phyloP scores from a whole-genome alignment of 495 filamentous ascomycete genomes.

The Thermothielavioides terrestris region DNA sequence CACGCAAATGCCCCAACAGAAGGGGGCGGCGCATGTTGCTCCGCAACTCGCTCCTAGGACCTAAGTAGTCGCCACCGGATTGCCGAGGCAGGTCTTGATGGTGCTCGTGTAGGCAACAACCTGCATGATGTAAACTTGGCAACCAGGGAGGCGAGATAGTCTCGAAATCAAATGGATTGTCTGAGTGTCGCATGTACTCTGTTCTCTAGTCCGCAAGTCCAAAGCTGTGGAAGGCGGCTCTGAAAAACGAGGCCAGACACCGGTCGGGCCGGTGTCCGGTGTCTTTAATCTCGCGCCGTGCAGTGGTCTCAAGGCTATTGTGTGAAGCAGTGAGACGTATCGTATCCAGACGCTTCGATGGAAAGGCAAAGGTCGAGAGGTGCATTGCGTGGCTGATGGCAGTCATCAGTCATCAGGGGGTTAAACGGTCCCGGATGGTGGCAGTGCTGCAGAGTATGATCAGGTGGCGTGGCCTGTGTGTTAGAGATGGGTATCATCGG shows the following conservation, averaged over 20 bases:
- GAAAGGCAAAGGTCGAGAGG: background rate
- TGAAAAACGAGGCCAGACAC: conserved; percentile 40
- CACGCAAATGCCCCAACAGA: too few species aligned
- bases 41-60: too few species aligned
- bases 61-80: background rate
- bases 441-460: background rate
- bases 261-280: conserved; percentile 20
- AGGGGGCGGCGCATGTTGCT: too few species aligned
- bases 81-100: background rate
- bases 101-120: too few species aligned
- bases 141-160: background rate
- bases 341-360: conserved; percentile 38
- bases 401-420: background rate
- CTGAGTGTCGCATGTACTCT: conserved; percentile 48
- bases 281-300: conserved; percentile 39
- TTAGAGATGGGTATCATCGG: conserved; percentile 39
- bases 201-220: conserved; percentile 46
- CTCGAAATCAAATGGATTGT: background rate
- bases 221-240: conserved; percentile 43
- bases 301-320: conserved; percentile 42
- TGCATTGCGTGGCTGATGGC: background rate
- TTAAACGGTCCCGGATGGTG: background rate
- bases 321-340: conserved; percentile 41
- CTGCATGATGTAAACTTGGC: conserved; percentile 11
- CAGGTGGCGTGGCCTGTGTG: conserved; percentile 8